Base-by-base conservation (phyloP, 225 moss, liverwort and hornwort genomes). In the Pleurozium schreberi region DNA sequence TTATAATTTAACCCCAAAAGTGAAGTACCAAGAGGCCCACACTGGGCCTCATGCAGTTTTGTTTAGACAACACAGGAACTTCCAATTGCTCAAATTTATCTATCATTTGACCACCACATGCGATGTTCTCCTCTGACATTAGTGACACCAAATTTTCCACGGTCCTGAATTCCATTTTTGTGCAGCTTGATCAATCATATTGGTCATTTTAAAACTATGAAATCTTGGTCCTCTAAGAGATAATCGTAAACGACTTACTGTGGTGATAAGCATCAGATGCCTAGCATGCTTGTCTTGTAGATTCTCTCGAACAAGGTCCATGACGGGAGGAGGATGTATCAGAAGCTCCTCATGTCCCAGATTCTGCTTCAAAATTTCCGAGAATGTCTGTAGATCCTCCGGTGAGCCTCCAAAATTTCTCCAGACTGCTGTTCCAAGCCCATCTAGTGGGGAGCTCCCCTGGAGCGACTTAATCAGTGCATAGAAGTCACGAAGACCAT, bases 401-500 rank as follows among this genome's bases (percentile, higher is more conserved):
- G 93, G 92, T 61, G 95, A 95, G 27, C 95, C 95, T 81, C 95
- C 93, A 81, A 95, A 95, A 65, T 95, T 95, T 76, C 95, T 85
- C 93, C 95, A 95, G 49, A 92, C 88, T 18, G 93, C 92, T 11
- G 81, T 89, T 36, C 90, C 86, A n/a, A 95, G 93, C 45, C 90
- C 93, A 84, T 90, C 85, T 64, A 92, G 47, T 65, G 89, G 91
- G 27, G 79, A 58, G 79, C 40, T 79, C 87, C 87, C 91, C 65
- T 89, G 89, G 27, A 95, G 84, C 27, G 95, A 93, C 86, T 93
- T 95, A 16, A 92, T 87, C 42, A 95, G 90, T 5, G 95, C 92
- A 80, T 95, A 95, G 60, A 95, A 95, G 84, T 95, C 95, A 63
- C 95, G 91, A 80, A 95, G 95, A 70, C 95, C 95, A 88, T 95